Percentiles rank a stretch among this genome's conserved stretches.
These are phyloP conservation scores for Ascochyta lentis DNA, from an alignment of 2,329 filamentous ascomycete species.

Conservation along the genomic window DNA sequence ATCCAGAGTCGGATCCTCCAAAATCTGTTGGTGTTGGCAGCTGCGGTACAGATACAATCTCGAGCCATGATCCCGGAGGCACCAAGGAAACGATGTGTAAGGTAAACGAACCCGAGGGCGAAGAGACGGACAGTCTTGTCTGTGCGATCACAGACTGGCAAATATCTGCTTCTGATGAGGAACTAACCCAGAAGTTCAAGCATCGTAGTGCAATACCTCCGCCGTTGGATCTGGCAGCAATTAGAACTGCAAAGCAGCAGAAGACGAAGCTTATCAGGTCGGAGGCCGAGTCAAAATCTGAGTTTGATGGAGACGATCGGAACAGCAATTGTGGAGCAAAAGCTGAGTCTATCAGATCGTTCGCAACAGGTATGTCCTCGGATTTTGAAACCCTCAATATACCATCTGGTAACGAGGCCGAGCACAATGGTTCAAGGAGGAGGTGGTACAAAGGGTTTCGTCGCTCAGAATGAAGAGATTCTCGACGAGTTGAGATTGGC, in stretches of 20 bases:
- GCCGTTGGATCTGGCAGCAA: constrained; percentile 3
- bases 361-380: not conserved
- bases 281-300: not conserved
- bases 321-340: not conserved
- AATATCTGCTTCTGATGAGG: not conserved
- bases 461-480: not conserved
- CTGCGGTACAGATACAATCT: not conserved
- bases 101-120: not conserved
- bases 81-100: not conserved
- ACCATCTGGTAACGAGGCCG: not conserved
- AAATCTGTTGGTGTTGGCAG: not conserved
- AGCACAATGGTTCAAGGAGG: constrained; percentile 14
- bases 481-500: not conserved
- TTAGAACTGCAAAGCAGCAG: not conserved
- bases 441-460: constrained; percentile 24
- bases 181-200: not conserved
- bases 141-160: not conserved
- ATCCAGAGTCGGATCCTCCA: not conserved
- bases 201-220: constrained; percentile 8
- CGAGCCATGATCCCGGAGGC: not conserved
- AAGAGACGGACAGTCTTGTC: not conserved
- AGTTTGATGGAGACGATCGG: not conserved
- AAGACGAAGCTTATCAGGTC: not conserved
- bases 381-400: constrained; percentile 9
- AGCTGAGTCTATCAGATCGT: not conserved